A percentile compares a stretch with the other conserved stretches of the same genome.
Conservation (phyloP, 1,284 basidiomycete genomes). For the Xerocomus minutiporus region DNA sequence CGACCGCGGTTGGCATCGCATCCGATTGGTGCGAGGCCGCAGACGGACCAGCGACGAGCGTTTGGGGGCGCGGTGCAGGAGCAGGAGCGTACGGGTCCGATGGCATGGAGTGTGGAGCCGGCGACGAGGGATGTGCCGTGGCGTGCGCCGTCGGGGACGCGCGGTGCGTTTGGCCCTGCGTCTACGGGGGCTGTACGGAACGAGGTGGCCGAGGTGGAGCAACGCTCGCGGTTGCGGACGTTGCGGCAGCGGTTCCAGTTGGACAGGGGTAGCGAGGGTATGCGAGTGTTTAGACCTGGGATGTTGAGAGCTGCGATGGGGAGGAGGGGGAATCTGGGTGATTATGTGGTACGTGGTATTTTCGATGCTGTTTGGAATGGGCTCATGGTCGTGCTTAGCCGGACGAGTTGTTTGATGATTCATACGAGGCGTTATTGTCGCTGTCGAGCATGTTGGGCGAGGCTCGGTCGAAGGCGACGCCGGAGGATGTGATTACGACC, state of each 20-base stretch:
- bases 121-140: constrained; percentile 21
- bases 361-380: not conserved
- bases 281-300: constrained; percentile 21
- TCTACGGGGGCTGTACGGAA: not conserved
- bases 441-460: constrained; percentile 59
- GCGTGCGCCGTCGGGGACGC: constrained; percentile 20
- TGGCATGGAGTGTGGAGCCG: not conserved
- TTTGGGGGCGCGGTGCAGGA: constrained; percentile 1
- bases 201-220: constrained; percentile 24
- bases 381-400: constrained; percentile 38
- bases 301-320: constrained; percentile 26
- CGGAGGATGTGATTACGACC: constrained; percentile 51
- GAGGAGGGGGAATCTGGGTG: constrained; percentile 43
- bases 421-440: constrained; percentile 63
- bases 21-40: constrained; percentile 25
- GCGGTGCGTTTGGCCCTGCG: constrained; percentile 10
- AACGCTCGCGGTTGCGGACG: constrained; percentile 23
- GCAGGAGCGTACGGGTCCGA: constrained; percentile 12
- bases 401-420: constrained; percentile 67
- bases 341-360: constrained; percentile 50
- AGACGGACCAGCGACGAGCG: constrained; percentile 18
- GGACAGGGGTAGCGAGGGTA: constrained; percentile 18
- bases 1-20: constrained; percentile 22
- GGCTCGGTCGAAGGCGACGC: constrained; percentile 56
- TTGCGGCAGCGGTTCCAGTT: constrained; percentile 28